Evolutionary conservation across 257 asterid species (phyloP).

Genomic region (Lycium barbarum): DNA sequence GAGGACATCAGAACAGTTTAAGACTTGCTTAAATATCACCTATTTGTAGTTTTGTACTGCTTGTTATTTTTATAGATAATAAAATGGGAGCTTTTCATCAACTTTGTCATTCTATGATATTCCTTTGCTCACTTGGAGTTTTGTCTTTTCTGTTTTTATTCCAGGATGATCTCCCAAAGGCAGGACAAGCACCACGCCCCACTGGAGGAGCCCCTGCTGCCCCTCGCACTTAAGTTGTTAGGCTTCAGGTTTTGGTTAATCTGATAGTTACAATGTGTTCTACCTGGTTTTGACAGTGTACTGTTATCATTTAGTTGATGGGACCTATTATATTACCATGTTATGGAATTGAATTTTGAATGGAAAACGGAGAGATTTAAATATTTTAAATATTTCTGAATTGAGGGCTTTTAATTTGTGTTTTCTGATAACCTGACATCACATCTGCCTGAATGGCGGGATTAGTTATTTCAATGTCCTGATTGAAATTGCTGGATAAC

Average conservation of each 20-base stretch:
- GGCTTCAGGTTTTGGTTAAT: conserved; percentile 11
- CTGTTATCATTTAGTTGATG: neutral
- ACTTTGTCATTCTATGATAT: neutral
- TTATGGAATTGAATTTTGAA: conserved; percentile 22
- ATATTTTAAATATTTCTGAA: neutral
- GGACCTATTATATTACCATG: neutral
- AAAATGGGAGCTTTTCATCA: neutral
- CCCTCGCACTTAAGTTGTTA: conserved; percentile 45
- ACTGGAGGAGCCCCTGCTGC: conserved; percentile 62
- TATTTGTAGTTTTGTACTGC: neutral
- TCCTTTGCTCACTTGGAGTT: neutral
- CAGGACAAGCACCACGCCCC: conserved; percentile 63
- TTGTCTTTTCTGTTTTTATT: neutral
- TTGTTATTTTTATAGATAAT: neutral
- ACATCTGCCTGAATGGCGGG: neutral
- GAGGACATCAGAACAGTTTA: neutral
- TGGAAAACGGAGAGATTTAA: neutral
- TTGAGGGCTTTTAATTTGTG: neutral
- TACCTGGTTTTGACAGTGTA: conserved; percentile 21
- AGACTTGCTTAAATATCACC: neutral
- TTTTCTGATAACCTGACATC: neutral
- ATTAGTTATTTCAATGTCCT: neutral
- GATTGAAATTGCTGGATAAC: neutral
- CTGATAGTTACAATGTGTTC: neutral
- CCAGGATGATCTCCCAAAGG: conserved; percentile 72